phyloP scores from a whole-genome alignment of 1,284 basidiomycete species.

The Ustilago curta region DNA sequence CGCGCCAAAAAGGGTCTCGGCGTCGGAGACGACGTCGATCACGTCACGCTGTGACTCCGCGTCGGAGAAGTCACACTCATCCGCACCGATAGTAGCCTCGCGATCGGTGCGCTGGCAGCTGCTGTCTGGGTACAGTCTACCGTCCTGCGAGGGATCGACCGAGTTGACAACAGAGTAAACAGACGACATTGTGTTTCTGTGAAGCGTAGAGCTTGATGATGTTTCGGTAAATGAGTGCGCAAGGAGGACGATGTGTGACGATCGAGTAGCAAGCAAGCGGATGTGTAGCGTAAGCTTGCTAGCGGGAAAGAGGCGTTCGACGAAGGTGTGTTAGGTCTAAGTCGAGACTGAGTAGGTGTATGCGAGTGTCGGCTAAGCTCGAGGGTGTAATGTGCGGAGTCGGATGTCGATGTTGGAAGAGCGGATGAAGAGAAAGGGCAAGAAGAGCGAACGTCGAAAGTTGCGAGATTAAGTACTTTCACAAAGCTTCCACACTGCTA shows the following conservation, averaged over 20 bases:
- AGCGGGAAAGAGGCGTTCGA: not conserved
- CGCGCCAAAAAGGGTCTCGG: not conserved
- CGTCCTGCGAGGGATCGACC: not conserved
- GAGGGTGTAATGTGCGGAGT: conserved; percentile 8
- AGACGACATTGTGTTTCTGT: not conserved
- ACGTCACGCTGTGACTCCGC: not conserved
- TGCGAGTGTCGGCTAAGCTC: not conserved
- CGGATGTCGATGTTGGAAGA: conserved; percentile 7
- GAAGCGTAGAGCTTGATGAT: not conserved
- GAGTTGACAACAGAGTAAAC: not conserved
- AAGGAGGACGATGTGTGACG: conserved; percentile 1
- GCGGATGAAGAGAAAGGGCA: not conserved
- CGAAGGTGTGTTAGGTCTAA: no score
- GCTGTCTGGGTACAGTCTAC: not conserved
- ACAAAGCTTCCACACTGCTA: conserved; percentile 12
- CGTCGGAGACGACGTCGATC: conserved; percentile 9
- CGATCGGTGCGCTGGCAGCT: not conserved
- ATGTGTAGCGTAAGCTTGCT: not conserved
- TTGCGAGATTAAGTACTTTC: conserved; percentile 18
- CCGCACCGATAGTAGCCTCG: not conserved
- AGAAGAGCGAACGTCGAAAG: conserved; percentile 3
- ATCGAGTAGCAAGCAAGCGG: not conserved
- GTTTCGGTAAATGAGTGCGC: not conserved
- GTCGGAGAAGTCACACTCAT: not conserved
- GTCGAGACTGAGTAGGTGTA: no score